Evolutionary conservation across 2,329 filamentous ascomycete genomes (phyloP).

Genomic region (Aspergillus sclerotialis): DNA sequence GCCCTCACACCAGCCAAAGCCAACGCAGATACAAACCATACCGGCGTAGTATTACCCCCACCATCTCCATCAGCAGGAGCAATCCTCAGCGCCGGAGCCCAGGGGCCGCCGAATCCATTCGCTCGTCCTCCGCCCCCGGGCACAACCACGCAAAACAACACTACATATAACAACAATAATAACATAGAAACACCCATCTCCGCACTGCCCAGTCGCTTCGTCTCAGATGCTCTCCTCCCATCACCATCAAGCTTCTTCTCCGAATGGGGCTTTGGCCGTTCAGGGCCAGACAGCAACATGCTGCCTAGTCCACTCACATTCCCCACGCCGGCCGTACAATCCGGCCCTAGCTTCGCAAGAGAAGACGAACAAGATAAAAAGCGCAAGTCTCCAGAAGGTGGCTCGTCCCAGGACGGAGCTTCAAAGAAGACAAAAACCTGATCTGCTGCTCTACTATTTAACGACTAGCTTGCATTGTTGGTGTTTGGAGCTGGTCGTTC

Average conservation of each 20-base stretch:
- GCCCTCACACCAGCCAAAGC: conserved; percentile 53
- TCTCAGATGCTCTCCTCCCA: conserved; percentile 78
- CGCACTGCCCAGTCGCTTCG: conserved; percentile 83
- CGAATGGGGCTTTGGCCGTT: conserved; percentile 71
- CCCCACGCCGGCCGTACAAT: conserved; percentile 61
- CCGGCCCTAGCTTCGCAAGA: conserved; percentile 33
- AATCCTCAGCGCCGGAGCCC: conserved; percentile 81
- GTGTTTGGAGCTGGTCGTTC: no score
- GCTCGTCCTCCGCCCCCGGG: conserved; percentile 74
- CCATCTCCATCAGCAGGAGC: conserved; percentile 85
- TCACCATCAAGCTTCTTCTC: conserved; percentile 90
- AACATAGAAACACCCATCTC: conserved; percentile 76
- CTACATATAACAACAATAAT: conserved; percentile 34
- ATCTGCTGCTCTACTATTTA: conserved; percentile 4
- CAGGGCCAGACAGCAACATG: conserved; percentile 66
- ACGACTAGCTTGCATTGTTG: conserved; percentile 5
- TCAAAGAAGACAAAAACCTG: conserved; percentile 35
- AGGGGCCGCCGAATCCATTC: conserved; percentile 91
- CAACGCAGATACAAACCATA: conserved; percentile 50
- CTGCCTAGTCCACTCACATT: conserved; percentile 90
- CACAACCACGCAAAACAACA: conserved; percentile 30
- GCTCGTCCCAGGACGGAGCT: conserved; percentile 21
- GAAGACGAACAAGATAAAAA: conserved; percentile 40
- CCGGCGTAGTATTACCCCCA: conserved; percentile 76
- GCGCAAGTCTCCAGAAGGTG: conserved; percentile 37